phyloP scores from a whole-genome alignment of 208 protist genomes.

The Trypanosomatidae sp. region DNA sequence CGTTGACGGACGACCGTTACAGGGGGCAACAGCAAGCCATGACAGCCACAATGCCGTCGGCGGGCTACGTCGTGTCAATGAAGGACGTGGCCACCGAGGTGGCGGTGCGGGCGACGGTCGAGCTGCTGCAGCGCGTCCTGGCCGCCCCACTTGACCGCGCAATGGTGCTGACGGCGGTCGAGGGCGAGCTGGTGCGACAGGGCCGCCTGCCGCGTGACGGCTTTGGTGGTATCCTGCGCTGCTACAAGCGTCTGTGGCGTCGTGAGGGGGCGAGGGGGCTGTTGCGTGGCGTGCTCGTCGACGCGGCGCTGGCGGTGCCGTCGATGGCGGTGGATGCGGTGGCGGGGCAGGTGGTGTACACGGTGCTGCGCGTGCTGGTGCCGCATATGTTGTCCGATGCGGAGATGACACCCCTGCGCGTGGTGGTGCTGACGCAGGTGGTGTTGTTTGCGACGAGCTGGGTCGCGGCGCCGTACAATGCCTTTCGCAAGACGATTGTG shows the following conservation, averaged over 20 bases:
- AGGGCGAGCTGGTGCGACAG: slow-evolving; percentile 61
- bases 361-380: slow-evolving; percentile 19
- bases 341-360: slow-evolving; percentile 27
- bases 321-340: slow-evolving; percentile 37
- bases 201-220: slow-evolving; percentile 42
- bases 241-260: slow-evolving; percentile 32
- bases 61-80: no score
- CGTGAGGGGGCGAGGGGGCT: slow-evolving; percentile 41
- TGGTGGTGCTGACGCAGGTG: slow-evolving; percentile 29
- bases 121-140: slow-evolving; percentile 44
- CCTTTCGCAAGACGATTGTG: slow-evolving; percentile 48
- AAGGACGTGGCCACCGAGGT: slow-evolving; percentile 13
- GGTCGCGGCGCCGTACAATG: slow-evolving; percentile 55
- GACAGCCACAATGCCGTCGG: no score
- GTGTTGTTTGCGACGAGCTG: slow-evolving; percentile 34
- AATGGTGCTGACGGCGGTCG: slow-evolving; percentile 48
- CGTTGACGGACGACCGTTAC: no score
- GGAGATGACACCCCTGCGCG: slow-evolving; percentile 19
- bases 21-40: no score
- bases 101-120: slow-evolving; percentile 20
- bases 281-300: slow-evolving; percentile 47
- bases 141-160: slow-evolving; percentile 45
- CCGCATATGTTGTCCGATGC: no score
- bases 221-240: slow-evolving; percentile 35
- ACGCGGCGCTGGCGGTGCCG: slow-evolving; percentile 42